Conservation (phyloP, 208 protist genomes). For the Kentomonas sorsogonicus region DNA sequence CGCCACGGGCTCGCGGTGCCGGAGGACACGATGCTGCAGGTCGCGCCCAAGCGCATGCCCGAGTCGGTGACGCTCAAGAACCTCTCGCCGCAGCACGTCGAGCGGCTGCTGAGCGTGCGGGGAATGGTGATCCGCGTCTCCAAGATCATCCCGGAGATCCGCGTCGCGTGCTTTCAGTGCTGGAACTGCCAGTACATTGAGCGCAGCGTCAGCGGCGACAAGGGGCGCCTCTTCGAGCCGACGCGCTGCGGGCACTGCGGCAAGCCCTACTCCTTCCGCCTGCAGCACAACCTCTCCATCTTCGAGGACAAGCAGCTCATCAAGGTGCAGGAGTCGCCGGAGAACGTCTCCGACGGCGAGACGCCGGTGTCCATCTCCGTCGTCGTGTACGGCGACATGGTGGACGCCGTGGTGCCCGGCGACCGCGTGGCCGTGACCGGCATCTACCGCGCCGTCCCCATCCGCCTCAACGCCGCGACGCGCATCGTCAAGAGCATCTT, state of each 20-base stretch:
- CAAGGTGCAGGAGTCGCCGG: constrained; percentile 97
- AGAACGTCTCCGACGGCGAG: constrained; percentile 97
- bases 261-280: constrained; percentile 73
- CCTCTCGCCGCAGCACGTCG: constrained; percentile 68
- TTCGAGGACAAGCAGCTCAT: constrained; percentile 97
- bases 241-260: constrained; percentile 90
- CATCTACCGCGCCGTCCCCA: constrained; percentile 93
- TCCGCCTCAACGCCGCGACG: constrained; percentile 92
- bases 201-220: constrained; percentile 70
- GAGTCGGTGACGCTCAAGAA: constrained; percentile 59
- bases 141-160: constrained; percentile 90
- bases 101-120: constrained; percentile 80
- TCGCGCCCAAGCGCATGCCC: constrained; percentile 63
- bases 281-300: constrained; percentile 95
- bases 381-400: constrained; percentile 92
- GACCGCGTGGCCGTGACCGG: constrained; percentile 98
- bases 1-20: constrained; percentile 37
- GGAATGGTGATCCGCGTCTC: constrained; percentile 92
- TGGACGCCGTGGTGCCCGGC: constrained; percentile 95
- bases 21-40: constrained; percentile 54
- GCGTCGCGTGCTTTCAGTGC: constrained; percentile 95
- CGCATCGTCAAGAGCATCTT: constrained; percentile 94
- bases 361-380: constrained; percentile 97
- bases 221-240: constrained; percentile 95
- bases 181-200: constrained; percentile 85